These are phyloP conservation scores for Fragaria ananassa DNA, from an alignment of 306 rosid species.

Conservation along the genomic window DNA sequence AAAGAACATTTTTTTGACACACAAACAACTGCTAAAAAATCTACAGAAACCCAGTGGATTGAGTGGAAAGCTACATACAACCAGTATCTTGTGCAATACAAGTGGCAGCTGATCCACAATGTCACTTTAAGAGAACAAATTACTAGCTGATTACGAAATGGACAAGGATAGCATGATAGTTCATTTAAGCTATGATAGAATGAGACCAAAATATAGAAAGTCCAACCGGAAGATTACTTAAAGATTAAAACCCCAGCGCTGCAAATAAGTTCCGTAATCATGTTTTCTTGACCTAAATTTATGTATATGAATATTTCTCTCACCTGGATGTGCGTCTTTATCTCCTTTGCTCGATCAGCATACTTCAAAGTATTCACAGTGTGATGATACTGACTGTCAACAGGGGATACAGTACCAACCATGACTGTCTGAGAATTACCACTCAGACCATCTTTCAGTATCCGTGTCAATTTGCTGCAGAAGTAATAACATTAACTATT, in stretches of 20 bases:
- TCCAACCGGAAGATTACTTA: background rate
- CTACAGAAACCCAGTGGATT: slow-evolving; percentile 9
- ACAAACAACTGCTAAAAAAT: background rate
- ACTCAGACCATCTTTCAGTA: slow-evolving; percentile 63
- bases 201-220: background rate
- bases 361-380: slow-evolving; percentile 61
- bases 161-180: background rate
- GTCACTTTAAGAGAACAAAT: background rate
- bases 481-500: slow-evolving; percentile 24
- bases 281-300: background rate
- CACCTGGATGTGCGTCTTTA: slow-evolving; percentile 66
- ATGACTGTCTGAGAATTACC: slow-evolving; percentile 66
- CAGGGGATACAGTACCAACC: slow-evolving; percentile 59
- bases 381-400: slow-evolving; percentile 56
- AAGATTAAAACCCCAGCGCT: background rate
- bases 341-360: slow-evolving; percentile 69
- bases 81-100: background rate
- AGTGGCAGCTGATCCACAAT: background rate
- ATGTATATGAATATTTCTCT: slow-evolving; percentile 3
- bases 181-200: slow-evolving; percentile 3
- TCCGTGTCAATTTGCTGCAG: slow-evolving; percentile 62
- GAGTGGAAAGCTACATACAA: slow-evolving; percentile 18
- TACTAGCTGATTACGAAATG: background rate
- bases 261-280: background rate
- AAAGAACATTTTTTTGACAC: slow-evolving; percentile 8